Percentiles rank a stretch among this genome's conserved stretches.
Evolutionary conservation across 345 rosid genomes (phyloP).

Genomic region (Eucalyptus paniculata): DNA sequence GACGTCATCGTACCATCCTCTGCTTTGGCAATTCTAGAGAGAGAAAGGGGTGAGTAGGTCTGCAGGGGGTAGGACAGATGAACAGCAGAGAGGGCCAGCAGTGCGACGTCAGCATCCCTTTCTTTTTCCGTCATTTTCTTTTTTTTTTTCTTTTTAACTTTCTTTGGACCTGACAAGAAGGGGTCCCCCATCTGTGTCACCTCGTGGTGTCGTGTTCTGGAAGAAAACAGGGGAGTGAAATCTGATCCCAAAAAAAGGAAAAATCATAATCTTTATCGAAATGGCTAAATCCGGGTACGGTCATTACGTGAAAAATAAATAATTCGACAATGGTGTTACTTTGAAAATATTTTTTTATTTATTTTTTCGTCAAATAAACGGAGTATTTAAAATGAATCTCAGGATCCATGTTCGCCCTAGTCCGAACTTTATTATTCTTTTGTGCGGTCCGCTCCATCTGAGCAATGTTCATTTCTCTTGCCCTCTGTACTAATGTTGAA

Average conservation of each 20-base stretch:
- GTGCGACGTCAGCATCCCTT: not conserved
- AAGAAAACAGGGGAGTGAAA: not conserved
- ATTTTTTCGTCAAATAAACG: not conserved
- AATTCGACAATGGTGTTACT: not conserved
- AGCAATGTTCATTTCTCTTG: not conserved
- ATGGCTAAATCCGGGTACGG: not conserved
- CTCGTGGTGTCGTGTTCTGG: not conserved
- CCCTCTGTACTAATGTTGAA: not conserved
- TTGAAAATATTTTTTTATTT: too few species aligned
- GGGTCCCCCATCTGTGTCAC: not conserved
- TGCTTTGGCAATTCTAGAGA: not conserved
- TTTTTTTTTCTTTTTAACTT: fast-evolving
- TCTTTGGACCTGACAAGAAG: not conserved
- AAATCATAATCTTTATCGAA: not conserved
- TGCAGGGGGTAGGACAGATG: not conserved
- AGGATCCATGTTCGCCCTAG: not conserved
- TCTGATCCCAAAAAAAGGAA: not conserved
- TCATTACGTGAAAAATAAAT: not conserved
- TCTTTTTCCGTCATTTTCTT: not conserved
- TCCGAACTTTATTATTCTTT: not conserved
- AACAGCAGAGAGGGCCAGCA: not conserved
- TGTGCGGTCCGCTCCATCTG: not conserved
- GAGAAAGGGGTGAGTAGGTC: not conserved
- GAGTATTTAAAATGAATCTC: not conserved
- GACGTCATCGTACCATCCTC: not conserved